Percentiles rank a stretch among this genome's conserved stretches.
Conservation (phyloP, 169 alveolate genomes). For the Plasmodium adleri region DNA sequence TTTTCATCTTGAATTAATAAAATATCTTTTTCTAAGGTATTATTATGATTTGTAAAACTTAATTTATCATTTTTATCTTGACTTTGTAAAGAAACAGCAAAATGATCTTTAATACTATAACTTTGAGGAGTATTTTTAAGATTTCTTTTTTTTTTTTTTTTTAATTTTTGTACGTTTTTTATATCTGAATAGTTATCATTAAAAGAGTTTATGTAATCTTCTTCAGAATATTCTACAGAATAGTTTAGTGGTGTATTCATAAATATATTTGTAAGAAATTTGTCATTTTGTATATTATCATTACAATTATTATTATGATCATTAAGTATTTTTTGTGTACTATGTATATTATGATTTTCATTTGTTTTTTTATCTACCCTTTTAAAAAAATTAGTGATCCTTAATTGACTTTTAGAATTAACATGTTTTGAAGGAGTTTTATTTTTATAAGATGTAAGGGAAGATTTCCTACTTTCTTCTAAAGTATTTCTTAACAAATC, state of each 20-base stretch:
- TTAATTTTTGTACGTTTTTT: background rate
- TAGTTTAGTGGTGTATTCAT: background rate
- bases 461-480: conserved; percentile 1
- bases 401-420: conserved; percentile 21
- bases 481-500: conserved; percentile 4
- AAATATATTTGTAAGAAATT: background rate
- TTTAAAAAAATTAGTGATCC: conserved; percentile 58
- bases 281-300: conserved; percentile 4
- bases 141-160: background rate
- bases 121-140: background rate
- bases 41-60: conserved; percentile 16
- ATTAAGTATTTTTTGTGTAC: background rate
- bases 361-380: conserved; percentile 10
- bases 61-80: conserved; percentile 11
- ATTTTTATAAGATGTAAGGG: conserved; percentile 7
- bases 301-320: conserved; percentile 1
- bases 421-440: background rate
- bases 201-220: background rate
- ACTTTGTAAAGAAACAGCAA: background rate
- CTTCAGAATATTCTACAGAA: conserved; percentile 4
- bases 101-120: background rate
- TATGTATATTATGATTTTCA: background rate
- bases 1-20: background rate
- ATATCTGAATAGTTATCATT: background rate
- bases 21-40: background rate